phyloP scores from a whole-genome alignment of 225 moss, liverwort and hornwort genomes.

The Physcomitrium patens region DNA sequence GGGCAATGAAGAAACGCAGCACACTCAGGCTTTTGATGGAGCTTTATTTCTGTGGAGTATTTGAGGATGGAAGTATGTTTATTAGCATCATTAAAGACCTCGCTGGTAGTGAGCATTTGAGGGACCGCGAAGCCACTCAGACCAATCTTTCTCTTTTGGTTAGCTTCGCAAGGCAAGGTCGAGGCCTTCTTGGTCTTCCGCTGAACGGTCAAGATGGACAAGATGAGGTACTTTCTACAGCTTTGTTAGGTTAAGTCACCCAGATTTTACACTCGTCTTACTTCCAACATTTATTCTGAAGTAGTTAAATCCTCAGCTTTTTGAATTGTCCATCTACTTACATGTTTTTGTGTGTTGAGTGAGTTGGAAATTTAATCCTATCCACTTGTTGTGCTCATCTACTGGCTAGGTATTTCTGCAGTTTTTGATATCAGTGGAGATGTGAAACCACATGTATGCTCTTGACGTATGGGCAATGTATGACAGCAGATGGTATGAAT shows the following conservation, averaged over 20 bases:
- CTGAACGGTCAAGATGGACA: conserved; percentile 86
- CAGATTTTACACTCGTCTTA: background rate
- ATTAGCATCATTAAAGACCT: conserved; percentile 88
- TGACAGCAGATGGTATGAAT: background rate
- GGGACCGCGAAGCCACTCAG: conserved; percentile 89
- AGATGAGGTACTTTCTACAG: conserved; percentile 65
- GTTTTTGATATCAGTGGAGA: conserved; percentile 2
- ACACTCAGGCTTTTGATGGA: conserved; percentile 91
- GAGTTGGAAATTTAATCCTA: background rate
- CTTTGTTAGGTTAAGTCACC: conserved; percentile 4
- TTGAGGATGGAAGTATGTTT: conserved; percentile 90
- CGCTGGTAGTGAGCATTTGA: conserved; percentile 81
- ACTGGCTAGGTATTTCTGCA: conserved; percentile 20
- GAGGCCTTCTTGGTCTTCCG: conserved; percentile 85
- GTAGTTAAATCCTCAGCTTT: background rate
- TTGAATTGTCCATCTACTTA: conserved; percentile 13
- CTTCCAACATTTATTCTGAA: conserved; percentile 17
- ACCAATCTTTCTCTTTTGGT: conserved; percentile 94
- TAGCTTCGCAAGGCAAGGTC: conserved; percentile 98
- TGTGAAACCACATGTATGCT: background rate
- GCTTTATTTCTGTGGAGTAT: conserved; percentile 94
- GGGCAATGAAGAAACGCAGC: conserved; percentile 96
- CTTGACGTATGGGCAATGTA: conserved; percentile 1
- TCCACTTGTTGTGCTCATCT: conserved; percentile 3
- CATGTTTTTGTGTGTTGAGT: conserved; percentile 13